Base-by-base conservation (phyloP, 2,329 filamentous ascomycete genomes). In the Aschersonia sp. region DNA sequence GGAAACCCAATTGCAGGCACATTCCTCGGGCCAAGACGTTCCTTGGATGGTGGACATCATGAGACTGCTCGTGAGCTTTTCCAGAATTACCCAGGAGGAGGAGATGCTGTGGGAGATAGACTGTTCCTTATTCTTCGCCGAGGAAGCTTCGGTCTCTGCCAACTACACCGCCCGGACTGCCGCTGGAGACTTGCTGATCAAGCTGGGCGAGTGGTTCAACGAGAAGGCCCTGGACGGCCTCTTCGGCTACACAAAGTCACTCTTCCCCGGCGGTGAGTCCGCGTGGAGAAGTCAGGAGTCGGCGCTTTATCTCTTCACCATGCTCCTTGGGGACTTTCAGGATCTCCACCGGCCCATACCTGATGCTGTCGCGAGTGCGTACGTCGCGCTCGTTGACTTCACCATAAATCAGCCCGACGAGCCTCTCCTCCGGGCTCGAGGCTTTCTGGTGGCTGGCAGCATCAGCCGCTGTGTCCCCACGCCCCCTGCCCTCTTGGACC, bases 31-130 rank as follows among this genome's bases (percentile, higher is more conserved):
- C 3, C 73, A 79, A 49, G 74, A 78, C 8, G 81, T 82, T 2
- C 79, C 80, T 6, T 97, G 90, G 90, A 75, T 96, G 54, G 75
- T 85, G 35, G 85, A 95, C 57, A 80, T 96, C 22, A 85, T 96
- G 78, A 85, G 84, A 61, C 75, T 96, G 54, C 78, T 88, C 8
- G 80, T 88, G 22, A 79, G 81, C 1, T 97, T 94, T 64, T 83
- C 88, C 10, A 87, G 90, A 54, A 94, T 98, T 56, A 89, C 85
- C 2, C 81, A 79, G 31, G 92, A 98, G 63, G 92, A 97, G 60
- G 87, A 96, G 66, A 87, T 86, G 6, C 68, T 98, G 8, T 98
- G 92, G 92, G 87, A 96, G 56, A 87, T 96, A 52, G 92, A 98
- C 63, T 85, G 94, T 55, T 97, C 94, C 50, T 76, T 98, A 2